Evolutionary conservation across 1,284 basidiomycete species (phyloP).

Genomic region (Tremellales sp.): DNA sequence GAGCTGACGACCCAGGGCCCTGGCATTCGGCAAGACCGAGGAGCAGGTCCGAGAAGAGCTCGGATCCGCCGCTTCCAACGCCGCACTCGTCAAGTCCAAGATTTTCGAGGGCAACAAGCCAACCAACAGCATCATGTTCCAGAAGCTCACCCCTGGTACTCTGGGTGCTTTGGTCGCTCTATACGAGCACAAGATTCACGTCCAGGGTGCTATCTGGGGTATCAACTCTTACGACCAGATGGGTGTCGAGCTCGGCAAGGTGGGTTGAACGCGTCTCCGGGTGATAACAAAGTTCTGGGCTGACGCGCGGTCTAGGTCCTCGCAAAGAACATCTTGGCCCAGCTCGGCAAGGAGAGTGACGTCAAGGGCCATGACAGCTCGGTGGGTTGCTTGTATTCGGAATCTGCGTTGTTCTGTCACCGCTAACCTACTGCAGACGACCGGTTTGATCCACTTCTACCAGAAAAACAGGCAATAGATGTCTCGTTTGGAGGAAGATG

Average conservation of each 20-base stretch:
- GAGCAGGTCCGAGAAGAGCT: conserved; percentile 80
- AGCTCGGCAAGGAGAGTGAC: conserved; percentile 74
- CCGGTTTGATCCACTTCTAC: conserved; percentile 90
- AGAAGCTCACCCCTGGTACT: conserved; percentile 81
- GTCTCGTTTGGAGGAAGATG: background rate
- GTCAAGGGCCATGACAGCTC: conserved; percentile 89
- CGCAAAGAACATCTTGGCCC: conserved; percentile 89
- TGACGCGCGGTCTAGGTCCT: conserved; percentile 53
- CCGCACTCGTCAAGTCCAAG: conserved; percentile 89
- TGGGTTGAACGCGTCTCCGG: conserved; percentile 10
- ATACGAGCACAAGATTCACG: conserved; percentile 95
- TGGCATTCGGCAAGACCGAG: conserved; percentile 97
- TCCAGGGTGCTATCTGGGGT: conserved; percentile 94
- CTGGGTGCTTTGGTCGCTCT: conserved; percentile 59
- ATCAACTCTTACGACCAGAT: conserved; percentile 85
- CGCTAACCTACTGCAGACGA: conserved; percentile 58
- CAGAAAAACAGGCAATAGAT: conserved; percentile 64
- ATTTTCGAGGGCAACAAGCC: conserved; percentile 97
- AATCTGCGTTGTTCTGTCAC: background rate
- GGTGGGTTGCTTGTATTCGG: conserved; percentile 53
- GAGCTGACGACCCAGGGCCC: conserved; percentile 53
- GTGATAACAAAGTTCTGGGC: background rate
- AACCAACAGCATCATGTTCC: conserved; percentile 95
- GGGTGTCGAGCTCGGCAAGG: conserved; percentile 94
- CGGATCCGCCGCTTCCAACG: conserved; percentile 63